Evolutionary conservation across 2,329 filamentous ascomycete species (phyloP).

Genomic region (Cladosporium sp.): DNA sequence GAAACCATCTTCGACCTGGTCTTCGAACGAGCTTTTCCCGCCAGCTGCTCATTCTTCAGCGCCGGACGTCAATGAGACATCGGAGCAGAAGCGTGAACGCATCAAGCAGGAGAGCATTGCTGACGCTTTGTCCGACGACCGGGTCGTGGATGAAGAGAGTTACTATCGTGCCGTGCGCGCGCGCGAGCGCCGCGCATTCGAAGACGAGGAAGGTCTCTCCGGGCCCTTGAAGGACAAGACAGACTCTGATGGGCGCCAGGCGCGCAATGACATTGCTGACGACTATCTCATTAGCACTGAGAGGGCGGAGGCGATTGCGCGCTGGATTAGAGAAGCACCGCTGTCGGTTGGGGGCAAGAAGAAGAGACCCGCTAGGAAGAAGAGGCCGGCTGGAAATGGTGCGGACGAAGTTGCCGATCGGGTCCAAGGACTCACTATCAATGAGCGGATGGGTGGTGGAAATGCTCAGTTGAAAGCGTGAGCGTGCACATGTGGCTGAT

Average conservation of each 20-base stretch:
- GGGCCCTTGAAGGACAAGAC: constrained; percentile 28
- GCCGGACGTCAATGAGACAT: constrained; percentile 33
- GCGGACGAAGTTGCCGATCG: background rate
- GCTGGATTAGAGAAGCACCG: constrained; percentile 58
- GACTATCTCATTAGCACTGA: constrained; percentile 63
- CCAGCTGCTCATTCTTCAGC: constrained; percentile 13
- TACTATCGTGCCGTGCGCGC: constrained; percentile 59
- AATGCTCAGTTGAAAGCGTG: background rate
- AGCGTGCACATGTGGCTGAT: no score
- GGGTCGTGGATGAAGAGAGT: constrained; percentile 59
- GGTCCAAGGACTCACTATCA: background rate
- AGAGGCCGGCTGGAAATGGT: constrained; percentile 17
- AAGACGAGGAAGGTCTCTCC: constrained; percentile 47
- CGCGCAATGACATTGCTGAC: constrained; percentile 58
- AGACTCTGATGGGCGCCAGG: constrained; percentile 47
- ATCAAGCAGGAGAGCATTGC: constrained; percentile 59
- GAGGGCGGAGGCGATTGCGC: constrained; percentile 60
- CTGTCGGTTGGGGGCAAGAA: constrained; percentile 30
- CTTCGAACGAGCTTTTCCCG: background rate
- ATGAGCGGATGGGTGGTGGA: background rate
- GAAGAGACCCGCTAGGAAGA: constrained; percentile 27
- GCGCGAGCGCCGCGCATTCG: constrained; percentile 50
- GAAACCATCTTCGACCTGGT: constrained; percentile 11
- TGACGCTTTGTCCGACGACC: constrained; percentile 61
- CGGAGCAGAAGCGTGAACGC: constrained; percentile 52